Evolutionary conservation across 2,329 filamentous ascomycete species (phyloP).

Genomic region (Fusarium metavorans): DNA sequence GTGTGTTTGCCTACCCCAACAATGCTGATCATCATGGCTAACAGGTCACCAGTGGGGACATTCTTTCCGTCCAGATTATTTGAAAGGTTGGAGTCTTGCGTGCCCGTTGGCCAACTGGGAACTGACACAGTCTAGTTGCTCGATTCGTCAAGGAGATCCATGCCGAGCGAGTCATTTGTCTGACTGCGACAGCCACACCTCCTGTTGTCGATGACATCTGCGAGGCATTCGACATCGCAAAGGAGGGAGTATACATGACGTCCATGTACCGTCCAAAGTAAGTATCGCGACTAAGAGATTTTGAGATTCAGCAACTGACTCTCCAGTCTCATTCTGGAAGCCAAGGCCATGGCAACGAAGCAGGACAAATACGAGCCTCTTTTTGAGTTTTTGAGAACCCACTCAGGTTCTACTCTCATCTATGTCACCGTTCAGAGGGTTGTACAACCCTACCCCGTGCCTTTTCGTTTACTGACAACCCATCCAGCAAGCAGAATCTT

Average conservation of each 20-base stretch:
- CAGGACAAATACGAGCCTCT: constrained; percentile 60
- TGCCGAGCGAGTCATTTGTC: constrained; percentile 69
- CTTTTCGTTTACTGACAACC: constrained; percentile 8
- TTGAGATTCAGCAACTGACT: not conserved
- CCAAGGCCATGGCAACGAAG: constrained; percentile 55
- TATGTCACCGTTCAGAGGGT: constrained; percentile 70
- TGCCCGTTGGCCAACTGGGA: not conserved
- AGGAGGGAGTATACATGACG: constrained; percentile 65
- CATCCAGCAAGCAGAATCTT: constrained; percentile 55
- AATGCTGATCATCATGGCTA: not conserved
- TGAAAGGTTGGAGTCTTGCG: constrained; percentile 54
- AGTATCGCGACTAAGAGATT: rapidly evolving
- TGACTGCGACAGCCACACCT: constrained; percentile 71
- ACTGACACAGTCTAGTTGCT: constrained; percentile 53
- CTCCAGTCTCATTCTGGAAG: constrained; percentile 63
- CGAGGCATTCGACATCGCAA: constrained; percentile 61
- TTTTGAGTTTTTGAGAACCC: constrained; percentile 60
- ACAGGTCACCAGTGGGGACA: constrained; percentile 57
- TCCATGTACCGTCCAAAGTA: constrained; percentile 69
- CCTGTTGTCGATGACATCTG: constrained; percentile 67
- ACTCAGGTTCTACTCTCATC: constrained; percentile 68
- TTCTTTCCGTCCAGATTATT: constrained; percentile 62
- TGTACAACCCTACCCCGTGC: not conserved
- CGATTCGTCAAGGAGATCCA: constrained; percentile 67
- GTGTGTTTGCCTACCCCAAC: not conserved